Evolutionary conservation across 805 yeast species (phyloP), one percentile per base, ranked within the genome.

Genomic region (Metschnikowia drakensbergensis): DNA sequence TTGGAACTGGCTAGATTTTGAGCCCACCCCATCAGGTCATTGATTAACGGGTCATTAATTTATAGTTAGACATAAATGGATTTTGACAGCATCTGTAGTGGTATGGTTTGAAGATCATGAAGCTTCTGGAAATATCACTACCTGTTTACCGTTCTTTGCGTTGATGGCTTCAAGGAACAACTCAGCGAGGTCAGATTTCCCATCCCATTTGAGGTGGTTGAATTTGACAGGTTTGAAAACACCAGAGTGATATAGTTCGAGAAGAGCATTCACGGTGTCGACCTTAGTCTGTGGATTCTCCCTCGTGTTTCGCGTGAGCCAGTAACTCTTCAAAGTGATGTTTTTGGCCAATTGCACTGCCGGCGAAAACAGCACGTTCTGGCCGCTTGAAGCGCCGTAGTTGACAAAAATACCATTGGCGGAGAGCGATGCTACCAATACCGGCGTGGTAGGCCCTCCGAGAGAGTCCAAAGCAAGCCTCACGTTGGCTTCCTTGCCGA

Each of bases 161-260:
- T 47, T 48, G 29, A 51, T 47, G 10, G 54, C 54, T 35, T 46
- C 5, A 4, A 48, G 44, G 32, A 51, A 53, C 27, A 37, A 42
- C 34, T 53, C 51, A 8, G 53, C 7, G 27, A 53, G 51, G 44
- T 53, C 49, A 7, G 41, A 45, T 7, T 47, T 26, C 5, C 39
- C 45, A 10, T 67, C 59, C 27, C 68, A 61, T 41, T 66, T 61
- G n/a, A 65, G 59, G 40, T 79, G 75, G 28, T 69, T 66, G 46
- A 64, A 68, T 0, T 81, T 77, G 6, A 80, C 77, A 29, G 75
- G 78, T 26, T 59, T 63, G 29, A 87, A 63, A 46, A 80, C 73
- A n/a, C 84, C 86, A 2, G 69, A 60, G 45, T 81, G 71, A 65
- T 83, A 84, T 55, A 85, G 68, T 41, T 79, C 69, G 37, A 85